These are phyloP conservation scores for Penicillium sp. DNA, from an alignment of 2,329 filamentous ascomycete genomes.

Conservation along the genomic window DNA sequence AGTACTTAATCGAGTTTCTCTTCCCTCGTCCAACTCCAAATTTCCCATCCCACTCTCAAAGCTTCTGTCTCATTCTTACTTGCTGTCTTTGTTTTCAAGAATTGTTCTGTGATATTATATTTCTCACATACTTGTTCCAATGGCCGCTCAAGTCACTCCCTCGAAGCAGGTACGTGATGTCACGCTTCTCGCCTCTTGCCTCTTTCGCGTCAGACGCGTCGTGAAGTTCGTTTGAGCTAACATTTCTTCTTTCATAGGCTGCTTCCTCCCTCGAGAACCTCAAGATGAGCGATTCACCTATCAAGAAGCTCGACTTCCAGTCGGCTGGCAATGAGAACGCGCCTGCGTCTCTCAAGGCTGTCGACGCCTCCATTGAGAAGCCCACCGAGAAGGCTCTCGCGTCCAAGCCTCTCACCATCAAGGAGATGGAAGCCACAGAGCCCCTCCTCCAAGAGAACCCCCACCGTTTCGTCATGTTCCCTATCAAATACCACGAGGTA, in stretches of 20 bases:
- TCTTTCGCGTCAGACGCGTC: slow-evolving; percentile 34
- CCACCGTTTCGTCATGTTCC: slow-evolving; percentile 94
- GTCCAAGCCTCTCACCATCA: slow-evolving; percentile 54
- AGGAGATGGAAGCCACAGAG: slow-evolving; percentile 75
- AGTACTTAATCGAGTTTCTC: slow-evolving; percentile 35
- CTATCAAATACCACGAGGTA: slow-evolving; percentile 99
- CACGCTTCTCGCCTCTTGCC: slow-evolving; percentile 37
- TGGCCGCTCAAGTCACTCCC: slow-evolving; percentile 74
- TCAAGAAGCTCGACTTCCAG: slow-evolving; percentile 84
- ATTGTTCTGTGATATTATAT: slow-evolving; percentile 30
- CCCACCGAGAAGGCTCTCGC: slow-evolving; percentile 47
- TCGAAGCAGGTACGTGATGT: slow-evolving; percentile 66
- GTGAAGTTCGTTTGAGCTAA: slow-evolving; percentile 36
- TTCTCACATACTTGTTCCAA: slow-evolving; percentile 44
- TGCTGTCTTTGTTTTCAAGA: slow-evolving; percentile 31
- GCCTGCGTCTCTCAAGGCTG: slow-evolving; percentile 51
- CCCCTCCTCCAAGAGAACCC: slow-evolving; percentile 94
- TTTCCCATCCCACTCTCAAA: slow-evolving; percentile 28
- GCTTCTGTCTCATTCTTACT: slow-evolving; percentile 15
- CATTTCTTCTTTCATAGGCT: slow-evolving; percentile 59
- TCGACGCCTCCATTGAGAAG: slow-evolving; percentile 59
- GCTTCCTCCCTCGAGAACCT: slow-evolving; percentile 82
- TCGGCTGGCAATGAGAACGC: slow-evolving; percentile 79
- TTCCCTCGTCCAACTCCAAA: slow-evolving; percentile 4
- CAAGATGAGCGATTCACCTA: slow-evolving; percentile 83